Base-by-base conservation (phyloP, 345 rosid genomes). In the Syzygium oleosum region DNA sequence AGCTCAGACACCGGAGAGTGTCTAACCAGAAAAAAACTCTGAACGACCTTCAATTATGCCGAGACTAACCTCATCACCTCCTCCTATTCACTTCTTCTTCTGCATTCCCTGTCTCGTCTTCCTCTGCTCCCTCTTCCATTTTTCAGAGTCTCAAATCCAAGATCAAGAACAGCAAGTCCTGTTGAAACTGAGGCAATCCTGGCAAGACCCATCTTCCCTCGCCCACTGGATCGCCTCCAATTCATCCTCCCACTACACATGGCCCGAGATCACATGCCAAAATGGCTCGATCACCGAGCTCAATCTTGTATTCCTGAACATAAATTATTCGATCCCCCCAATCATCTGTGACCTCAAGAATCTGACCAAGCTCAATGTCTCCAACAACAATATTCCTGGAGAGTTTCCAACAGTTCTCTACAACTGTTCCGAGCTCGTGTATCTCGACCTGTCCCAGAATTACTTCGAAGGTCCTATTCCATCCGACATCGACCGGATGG, bases 211-310 rank as follows among this genome's bases (percentile, higher is more conserved):
- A 21, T 84, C 89, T 22, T 52, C 88, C 53, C 88, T 95, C 51
- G 53, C 51, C 31, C 89, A 86, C 38, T 95, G 97, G 96, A 84
- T 56, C 14, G 15, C 86, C 55, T 38, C 91, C 84, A 77, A 89
- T 88, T 38, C 86, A 14, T 87, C 91, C 84, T 61, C 92, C n/a
- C 93, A 92, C 84, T 94, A 95, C 89, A 52, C 63, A 63, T 95
- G 97, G 97, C 94, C 94, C 19, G 94, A 90, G 80, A 85, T 95
- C 85, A 59, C 13, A 43, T 95, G 96, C 90, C 43, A 88, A 41
- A 11, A 88, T 65, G 85, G 86, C 86, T 93, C 91, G 10, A 85
- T 95, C 89, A 89, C 92, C 8, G 63, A 2, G 23, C 88, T 94
- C 12, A 1, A 12, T 6, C 91, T 95, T 43, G 1, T 0, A 29